Evolutionary conservation across 2,329 filamentous ascomycete genomes (phyloP).

Genomic region (Alternaria consortialis): DNA sequence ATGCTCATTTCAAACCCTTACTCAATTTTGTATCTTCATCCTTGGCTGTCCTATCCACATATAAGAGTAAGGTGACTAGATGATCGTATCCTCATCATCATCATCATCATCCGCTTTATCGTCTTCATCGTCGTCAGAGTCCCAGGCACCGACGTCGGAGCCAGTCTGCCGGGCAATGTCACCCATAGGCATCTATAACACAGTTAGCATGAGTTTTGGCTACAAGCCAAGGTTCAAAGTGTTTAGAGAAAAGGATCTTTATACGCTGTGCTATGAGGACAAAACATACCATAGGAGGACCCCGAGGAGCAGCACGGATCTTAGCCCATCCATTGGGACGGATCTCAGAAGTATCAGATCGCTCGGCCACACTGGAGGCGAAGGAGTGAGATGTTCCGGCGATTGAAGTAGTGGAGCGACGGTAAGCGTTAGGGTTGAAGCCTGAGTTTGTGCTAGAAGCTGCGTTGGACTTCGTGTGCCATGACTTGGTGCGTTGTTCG

Average conservation of each 20-base stretch:
- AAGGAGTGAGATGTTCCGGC: slow-evolving; percentile 30
- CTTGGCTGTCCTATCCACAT: background rate
- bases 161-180: slow-evolving; percentile 11
- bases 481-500: slow-evolving; percentile 31
- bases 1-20: background rate
- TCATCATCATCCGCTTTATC: slow-evolving; percentile 56
- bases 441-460: slow-evolving; percentile 17
- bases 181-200: slow-evolving; percentile 18
- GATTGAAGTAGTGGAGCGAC: slow-evolving; percentile 21
- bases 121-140: slow-evolving; percentile 38
- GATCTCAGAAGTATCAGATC: slow-evolving; percentile 21
- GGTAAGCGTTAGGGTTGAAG: slow-evolving; percentile 33
- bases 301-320: slow-evolving; percentile 34
- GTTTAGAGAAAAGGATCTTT: background rate
- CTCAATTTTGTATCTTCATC: background rate
- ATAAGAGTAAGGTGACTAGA: slow-evolving; percentile 7
- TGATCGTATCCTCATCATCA: slow-evolving; percentile 49
- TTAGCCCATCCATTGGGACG: slow-evolving; percentile 39
- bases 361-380: slow-evolving; percentile 38
- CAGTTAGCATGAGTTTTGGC: slow-evolving; percentile 9
- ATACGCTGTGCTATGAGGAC: background rate
- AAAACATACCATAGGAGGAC: slow-evolving; percentile 29
- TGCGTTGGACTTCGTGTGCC: slow-evolving; percentile 31
- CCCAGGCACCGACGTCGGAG: slow-evolving; percentile 13
- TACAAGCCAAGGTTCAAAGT: background rate